These are phyloP conservation scores for Mycosphaerella sp. DNA, from an alignment of 2,329 filamentous ascomycete species.

Conservation along the genomic window DNA sequence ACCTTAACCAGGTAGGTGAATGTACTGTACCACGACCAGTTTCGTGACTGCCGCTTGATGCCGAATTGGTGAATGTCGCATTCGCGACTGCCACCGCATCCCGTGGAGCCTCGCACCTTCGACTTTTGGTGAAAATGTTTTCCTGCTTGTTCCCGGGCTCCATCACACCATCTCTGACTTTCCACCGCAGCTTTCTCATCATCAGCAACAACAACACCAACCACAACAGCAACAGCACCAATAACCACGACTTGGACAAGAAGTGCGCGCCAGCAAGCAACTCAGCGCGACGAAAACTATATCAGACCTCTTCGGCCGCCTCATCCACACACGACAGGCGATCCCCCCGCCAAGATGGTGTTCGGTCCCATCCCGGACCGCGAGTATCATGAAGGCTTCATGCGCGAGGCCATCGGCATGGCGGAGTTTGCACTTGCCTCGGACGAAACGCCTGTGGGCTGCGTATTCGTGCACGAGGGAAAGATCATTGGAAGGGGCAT, in stretches of 20 bases:
- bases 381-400: constrained; percentile 58
- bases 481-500: constrained; percentile 81
- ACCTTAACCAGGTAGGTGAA: no score
- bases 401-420: constrained; percentile 82
- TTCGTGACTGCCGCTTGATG: no score
- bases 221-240: neutral
- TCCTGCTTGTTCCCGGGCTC: neutral
- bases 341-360: constrained; percentile 20
- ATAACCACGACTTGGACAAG: neutral
- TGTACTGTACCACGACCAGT: no score
- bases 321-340: no score
- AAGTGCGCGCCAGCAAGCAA: neutral
- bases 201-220: neutral
- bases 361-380: constrained; percentile 36
- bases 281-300: neutral
- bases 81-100: neutral
- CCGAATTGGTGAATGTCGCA: no score
- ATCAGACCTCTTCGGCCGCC: neutral
- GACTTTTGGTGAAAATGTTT: constrained; percentile 1
- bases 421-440: constrained; percentile 75
- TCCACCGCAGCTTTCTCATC: neutral
- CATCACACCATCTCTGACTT: neutral
- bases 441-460: constrained; percentile 94
- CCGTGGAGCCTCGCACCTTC: neutral
- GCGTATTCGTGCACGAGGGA: constrained; percentile 77